These are phyloP conservation scores for Batrachochytrium dendrobatidis DNA, from an alignment of 371 early-diverging fungal genomes.

Conservation along the genomic window DNA sequence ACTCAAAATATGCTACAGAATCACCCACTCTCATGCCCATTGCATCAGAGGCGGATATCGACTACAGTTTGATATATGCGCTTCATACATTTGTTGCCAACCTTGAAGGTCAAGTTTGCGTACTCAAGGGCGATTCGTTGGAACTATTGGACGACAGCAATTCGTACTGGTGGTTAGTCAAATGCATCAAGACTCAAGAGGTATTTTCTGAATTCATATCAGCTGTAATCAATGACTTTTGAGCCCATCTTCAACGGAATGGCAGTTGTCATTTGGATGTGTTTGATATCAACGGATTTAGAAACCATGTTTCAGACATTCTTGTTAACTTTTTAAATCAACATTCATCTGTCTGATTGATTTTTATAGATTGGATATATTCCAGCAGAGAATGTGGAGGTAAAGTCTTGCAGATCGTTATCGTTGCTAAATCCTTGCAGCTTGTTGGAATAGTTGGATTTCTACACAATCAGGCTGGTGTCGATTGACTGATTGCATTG, in stretches of 20 bases:
- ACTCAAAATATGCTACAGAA: too few relatives aligned
- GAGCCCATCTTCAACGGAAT: background rate
- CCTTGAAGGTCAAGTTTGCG: conserved; percentile 89
- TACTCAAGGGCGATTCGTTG: conserved; percentile 78
- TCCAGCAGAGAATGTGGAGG: conserved; percentile 93
- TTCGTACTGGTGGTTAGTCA: conserved; percentile 95
- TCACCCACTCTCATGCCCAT: background rate
- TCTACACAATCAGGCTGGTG: too few relatives aligned
- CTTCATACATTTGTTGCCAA: conserved; percentile 89
- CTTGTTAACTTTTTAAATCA: background rate
- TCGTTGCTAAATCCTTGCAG: too few relatives aligned
- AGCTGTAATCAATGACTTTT: background rate
- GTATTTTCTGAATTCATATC: conserved; percentile 10
- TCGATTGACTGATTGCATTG: background rate
- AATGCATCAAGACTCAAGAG: conserved; percentile 73
- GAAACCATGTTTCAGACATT: background rate
- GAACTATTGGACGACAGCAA: conserved; percentile 91
- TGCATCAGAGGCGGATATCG: conserved; percentile 24
- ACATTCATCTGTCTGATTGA: too few relatives aligned
- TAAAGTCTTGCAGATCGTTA: too few relatives aligned
- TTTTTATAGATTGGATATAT: conserved; percentile 76
- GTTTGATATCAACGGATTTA: background rate
- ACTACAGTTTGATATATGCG: conserved; percentile 66
- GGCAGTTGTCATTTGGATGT: too few relatives aligned
- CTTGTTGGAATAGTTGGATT: too few relatives aligned